Evolutionary conservation across 805 yeast genomes (phyloP), one percentile per base, ranked within the genome.

Genomic region (Deakozyma indianensis): DNA sequence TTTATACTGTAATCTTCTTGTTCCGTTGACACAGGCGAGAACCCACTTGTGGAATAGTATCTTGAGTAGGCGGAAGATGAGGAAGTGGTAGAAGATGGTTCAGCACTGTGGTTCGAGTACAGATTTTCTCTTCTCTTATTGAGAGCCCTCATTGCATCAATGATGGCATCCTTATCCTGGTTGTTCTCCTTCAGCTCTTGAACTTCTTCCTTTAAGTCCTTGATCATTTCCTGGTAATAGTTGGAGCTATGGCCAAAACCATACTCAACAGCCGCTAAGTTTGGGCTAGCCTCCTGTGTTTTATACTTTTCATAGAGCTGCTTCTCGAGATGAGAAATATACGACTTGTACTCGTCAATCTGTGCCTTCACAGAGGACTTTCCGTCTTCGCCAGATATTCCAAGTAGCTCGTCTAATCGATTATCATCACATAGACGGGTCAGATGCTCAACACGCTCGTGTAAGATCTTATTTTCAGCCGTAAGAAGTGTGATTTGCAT

Each of bases 111-210:
- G 24, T 7, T 15, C 3, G 47, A 38, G 43, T 42, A 27, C 41
- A 54, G 45, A 38, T 48, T 52, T 41, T 66, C 75, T 27, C 88
- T 70, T 27, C 81, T 69, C 53, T 78, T 71, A 28, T 76, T 70
- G 2, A 84, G 75, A 41, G 81, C 75, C 28, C 80, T 75, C 46
- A 86, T 64, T 1, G 90, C 86, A 48, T 73, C 75, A 47, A 87
- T 83, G 51, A 87, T 79, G 41, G 78, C 77, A 53, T 86, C 94
- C 59, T 86, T 87, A 50, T 82, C 83, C 41, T 73, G 70, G 32
- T 83, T 55, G 41, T 73, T 68, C 43, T 75, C 80, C 53, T 73
- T 71, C 51, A 88, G 65, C 43, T 78, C 85, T 42, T 63, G 53
- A 14, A 87, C 74, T 54, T 83, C 90, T 42, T 78, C 84, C 47